Base-by-base conservation (phyloP, 345 rosid genomes). In the Acer negundo region DNA sequence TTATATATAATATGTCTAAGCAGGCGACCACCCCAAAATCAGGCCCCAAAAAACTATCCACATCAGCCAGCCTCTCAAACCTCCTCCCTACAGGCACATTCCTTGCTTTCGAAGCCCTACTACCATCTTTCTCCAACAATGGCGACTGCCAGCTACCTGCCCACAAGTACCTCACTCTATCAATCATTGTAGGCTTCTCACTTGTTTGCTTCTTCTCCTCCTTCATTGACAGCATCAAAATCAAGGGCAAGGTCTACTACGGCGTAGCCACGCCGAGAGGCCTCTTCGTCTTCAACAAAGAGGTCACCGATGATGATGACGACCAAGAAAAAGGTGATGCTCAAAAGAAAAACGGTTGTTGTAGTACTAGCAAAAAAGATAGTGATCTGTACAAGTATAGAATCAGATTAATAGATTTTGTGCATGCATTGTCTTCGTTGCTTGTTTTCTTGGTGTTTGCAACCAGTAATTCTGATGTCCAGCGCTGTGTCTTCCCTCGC, bases 21-120 rank as follows among this genome's bases (percentile, higher is more conserved):
- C n/a, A n/a, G n/a, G n/a, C n/a, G n/a, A n/a, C n/a, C n/a, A n/a
- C n/a, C n/a, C n/a, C n/a, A n/a, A n/a, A n/a, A n/a, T n/a, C 42
- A 19, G 58, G 76, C 19, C 62, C 59, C 69, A 85, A 62, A 38
- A 56, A 70, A 53, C 55, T 80, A 51, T 68, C 82, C 10, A 24
- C 84, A 20, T 83, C 89, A 20, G 82, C 88, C 1, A 87, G 87
- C 82, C 78, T 90, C 1, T 91, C 90, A 59, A 86, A 84, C 82
- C 83, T 90, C 23, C 77, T 87, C 4, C 93, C 92, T 9, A 88
- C 92, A 6, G 88, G 91, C 62, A 87, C 90, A 0, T 88, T 86
- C 35, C 91, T 88, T 28, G 73, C 84, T 2, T 88, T 84, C 80
- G 82, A 88, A 80, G 70, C 86, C 11, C 72, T 90, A 17, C 3